These are phyloP conservation scores for Boechera stricta DNA, from an alignment of 345 rosid genomes.

Conservation along the genomic window DNA sequence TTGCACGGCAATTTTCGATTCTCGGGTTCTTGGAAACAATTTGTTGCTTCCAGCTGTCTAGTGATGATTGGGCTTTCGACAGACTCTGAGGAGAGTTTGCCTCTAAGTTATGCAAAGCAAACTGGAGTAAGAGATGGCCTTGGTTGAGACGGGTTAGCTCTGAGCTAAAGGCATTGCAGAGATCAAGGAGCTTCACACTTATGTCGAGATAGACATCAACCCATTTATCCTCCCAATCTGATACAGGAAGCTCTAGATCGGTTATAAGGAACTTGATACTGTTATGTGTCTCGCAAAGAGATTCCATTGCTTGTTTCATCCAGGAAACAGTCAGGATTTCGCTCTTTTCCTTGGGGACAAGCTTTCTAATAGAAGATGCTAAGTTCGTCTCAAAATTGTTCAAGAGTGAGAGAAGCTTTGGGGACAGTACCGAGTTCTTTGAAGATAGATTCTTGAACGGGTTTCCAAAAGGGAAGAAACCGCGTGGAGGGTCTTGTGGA, in stretches of 20 bases:
- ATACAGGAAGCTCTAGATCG: slow-evolving; percentile 43
- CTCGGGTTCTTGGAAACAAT: slow-evolving; percentile 44
- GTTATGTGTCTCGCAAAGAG: slow-evolving; percentile 42
- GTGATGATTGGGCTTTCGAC: slow-evolving; percentile 41
- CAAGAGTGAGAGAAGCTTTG: slow-evolving; percentile 41
- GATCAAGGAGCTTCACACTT: slow-evolving; percentile 47
- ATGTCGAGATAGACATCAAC: slow-evolving; percentile 47
- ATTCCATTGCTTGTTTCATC: slow-evolving; percentile 47
- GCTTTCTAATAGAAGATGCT: slow-evolving; percentile 31
- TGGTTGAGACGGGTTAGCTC: slow-evolving; percentile 48
- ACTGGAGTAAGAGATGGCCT: slow-evolving; percentile 47
- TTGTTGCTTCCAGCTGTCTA: slow-evolving; percentile 43
- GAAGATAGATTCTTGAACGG: slow-evolving; percentile 45
- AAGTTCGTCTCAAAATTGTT: slow-evolving; percentile 41
- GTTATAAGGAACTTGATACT: slow-evolving; percentile 44
- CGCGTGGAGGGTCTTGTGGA: slow-evolving; percentile 43
- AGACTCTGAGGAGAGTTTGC: slow-evolving; percentile 34
- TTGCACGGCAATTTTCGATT: slow-evolving; percentile 33
- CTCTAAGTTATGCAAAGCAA: slow-evolving; percentile 44
- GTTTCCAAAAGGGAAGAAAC: slow-evolving; percentile 50
- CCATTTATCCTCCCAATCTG: slow-evolving; percentile 51
- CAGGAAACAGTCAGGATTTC: slow-evolving; percentile 45
- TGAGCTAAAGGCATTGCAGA: slow-evolving; percentile 47
- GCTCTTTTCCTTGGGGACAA: slow-evolving; percentile 42
- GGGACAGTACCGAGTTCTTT: slow-evolving; percentile 31